Evolutionary conservation across 2,329 filamentous ascomycete genomes (phyloP), one percentile per base, ranked within the genome.

Genomic region (Metarhizium brunneum): DNA sequence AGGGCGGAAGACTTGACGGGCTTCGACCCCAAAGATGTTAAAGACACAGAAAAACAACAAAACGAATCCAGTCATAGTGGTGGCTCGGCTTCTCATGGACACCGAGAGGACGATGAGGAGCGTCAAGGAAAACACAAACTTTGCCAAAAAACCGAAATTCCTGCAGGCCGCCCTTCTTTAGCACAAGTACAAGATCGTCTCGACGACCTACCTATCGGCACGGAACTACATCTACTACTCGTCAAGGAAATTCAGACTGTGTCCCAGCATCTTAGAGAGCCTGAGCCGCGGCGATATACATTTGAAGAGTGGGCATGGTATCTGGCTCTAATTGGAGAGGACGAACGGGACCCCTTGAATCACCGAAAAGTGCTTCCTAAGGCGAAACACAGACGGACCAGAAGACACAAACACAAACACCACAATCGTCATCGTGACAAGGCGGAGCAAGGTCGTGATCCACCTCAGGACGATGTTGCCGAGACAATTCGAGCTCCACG

Each of bases 301-400:
- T 96, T 91, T 60, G 84, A 91, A 61, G 87, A 95, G 66, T 95
- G 91, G 92, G 87, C 87, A 0, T 88, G 89, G 74, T 94, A 90
- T 62, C 85, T 92, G 7, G 81, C 82, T 25, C 76, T 96, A 36
- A 88, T 95, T n/a, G 82, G 82, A 50, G 81, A 85, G 64, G 81
- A 85, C 65, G 82, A 85, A 64, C 71, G 69, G 54, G 73, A 73
- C 59, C 70, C 78, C 2, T 68, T 71, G 6, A 77, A 70, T 18
- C 82, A 85, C 63, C 67, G 74, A n/a, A 74, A 71, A 56, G 69
- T 69, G 6, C 61, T 58, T 30, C 63, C 67, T 7, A 67, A 64
- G 47, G 57, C 60, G 30, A 65, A 60, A 42, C 60, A 54, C 35
- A 57, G 57, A 16, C 60, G 54, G 14, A 57, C 47, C 20, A 53